A percentile compares a stretch with the other conserved stretches of the same genome.
Conservation (phyloP, 129 eudicot genomes). For the Chrysanthemum lavandulifolium region DNA sequence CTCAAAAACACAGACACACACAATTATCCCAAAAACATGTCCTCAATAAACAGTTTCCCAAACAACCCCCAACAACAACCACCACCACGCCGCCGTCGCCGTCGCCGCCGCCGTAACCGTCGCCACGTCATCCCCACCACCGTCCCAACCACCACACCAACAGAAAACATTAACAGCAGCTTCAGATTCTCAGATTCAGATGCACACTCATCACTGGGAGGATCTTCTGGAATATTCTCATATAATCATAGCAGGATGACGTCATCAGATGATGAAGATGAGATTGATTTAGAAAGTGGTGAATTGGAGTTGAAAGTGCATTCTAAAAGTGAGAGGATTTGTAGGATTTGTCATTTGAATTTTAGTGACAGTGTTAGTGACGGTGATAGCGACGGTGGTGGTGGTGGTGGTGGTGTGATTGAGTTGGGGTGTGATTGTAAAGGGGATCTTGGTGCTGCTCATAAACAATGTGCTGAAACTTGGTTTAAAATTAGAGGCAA, state of each 20-base stretch:
- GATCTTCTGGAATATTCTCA: constrained; percentile 35
- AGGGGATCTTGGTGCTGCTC: constrained; percentile 71
- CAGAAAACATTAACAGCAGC: constrained; percentile 41
- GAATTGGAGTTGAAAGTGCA: constrained; percentile 61
- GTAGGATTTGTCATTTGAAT: constrained; percentile 66
- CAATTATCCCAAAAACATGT: constrained; percentile 21
- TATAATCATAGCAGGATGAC: constrained; percentile 33
- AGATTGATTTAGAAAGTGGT: constrained; percentile 64
- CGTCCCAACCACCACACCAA: constrained; percentile 26
- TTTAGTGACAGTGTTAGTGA: constrained; percentile 29
- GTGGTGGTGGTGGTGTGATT: constrained; percentile 39
- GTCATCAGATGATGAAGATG: constrained; percentile 23
- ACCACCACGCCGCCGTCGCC: constrained; percentile 34
- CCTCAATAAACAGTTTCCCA: constrained; percentile 16
- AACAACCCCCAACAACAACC: constrained; percentile 18
- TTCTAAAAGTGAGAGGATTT: constrained; percentile 31
- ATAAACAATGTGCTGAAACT: constrained; percentile 71
- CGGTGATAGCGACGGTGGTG: constrained; percentile 23
- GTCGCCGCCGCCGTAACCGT: constrained; percentile 27
- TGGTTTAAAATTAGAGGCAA: constrained; percentile 71
- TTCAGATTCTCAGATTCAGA: constrained; percentile 50
- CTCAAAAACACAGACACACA: background rate
- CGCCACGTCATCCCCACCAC: constrained; percentile 30
- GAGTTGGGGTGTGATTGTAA: constrained; percentile 69
- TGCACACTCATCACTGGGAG: constrained; percentile 33